Conservation (phyloP, 345 rosid genomes). For the Firmiana major region DNA sequence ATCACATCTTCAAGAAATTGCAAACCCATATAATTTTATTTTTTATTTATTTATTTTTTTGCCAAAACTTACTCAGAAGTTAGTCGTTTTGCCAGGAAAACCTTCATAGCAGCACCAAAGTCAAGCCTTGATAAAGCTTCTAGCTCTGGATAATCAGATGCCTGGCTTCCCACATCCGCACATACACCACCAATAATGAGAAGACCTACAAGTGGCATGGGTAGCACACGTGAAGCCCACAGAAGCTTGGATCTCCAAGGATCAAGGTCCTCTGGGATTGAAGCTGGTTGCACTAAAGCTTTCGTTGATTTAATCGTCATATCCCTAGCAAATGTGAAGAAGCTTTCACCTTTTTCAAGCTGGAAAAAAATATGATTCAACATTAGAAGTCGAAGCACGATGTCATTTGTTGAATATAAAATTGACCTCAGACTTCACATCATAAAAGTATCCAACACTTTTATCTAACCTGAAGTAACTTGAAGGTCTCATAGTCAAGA, state of each 20-base stretch:
- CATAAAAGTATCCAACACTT: background rate
- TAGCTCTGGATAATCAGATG: constrained; percentile 68
- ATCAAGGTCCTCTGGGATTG: constrained; percentile 60
- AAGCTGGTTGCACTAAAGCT: constrained; percentile 62
- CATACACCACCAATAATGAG: constrained; percentile 73
- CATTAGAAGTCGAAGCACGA: constrained; percentile 17
- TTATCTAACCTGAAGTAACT: constrained; percentile 74
- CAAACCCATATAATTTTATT: background rate
- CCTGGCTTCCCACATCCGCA: constrained; percentile 53
- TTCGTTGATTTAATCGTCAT: constrained; percentile 81
- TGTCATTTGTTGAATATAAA: background rate
- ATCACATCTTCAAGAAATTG: background rate
- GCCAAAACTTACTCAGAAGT: constrained; percentile 72
- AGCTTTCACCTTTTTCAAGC: constrained; percentile 84
- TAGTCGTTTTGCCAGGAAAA: constrained; percentile 76
- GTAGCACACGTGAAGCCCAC: constrained; percentile 90
- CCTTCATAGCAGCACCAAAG: constrained; percentile 86
- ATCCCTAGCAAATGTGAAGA: constrained; percentile 85
- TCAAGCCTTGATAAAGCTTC: constrained; percentile 86
- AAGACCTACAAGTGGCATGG: constrained; percentile 97
- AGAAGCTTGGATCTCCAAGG: constrained; percentile 89
- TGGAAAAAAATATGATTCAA: constrained; percentile 29
- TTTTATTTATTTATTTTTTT: background rate
- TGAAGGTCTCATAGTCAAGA: constrained; percentile 91
- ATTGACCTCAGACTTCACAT: background rate